Evolutionary conservation across 768 basidiomycete genomes (phyloP), one percentile per base, ranked within the genome.

Genomic region (Tremella mesenterica): DNA sequence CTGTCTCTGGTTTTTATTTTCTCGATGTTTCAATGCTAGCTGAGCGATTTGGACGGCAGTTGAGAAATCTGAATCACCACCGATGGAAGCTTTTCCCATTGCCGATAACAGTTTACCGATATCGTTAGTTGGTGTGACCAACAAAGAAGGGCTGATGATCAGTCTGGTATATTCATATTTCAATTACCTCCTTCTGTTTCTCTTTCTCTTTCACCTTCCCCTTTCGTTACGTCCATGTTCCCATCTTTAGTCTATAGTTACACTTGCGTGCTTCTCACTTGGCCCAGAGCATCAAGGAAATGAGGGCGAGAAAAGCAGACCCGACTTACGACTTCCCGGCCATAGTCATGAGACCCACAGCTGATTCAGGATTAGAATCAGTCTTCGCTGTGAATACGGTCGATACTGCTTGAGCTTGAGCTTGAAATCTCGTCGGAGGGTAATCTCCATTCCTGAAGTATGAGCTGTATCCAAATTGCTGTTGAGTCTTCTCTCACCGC

Each of bases 301-400:
- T 10, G 43, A 12, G 21, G 43, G 43, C 10, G 26, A 34, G 3
- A 36, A 25, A 13, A 48, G 34, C 4, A 20, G 23, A 47, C 10
- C 25, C n/a, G 12, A 69, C 81, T 73, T 67, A 93, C 93, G 85
- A 85, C 74, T 95, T 95, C 52, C 89, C 87, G 13, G 90, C 93
- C 89, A 93, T 93, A 26, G 89, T 88, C 92, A 99, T 95, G 36
- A 96, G 77, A 4, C 95, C 95, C 36, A 96, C 92, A 10, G 90
- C 90, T 75, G 87, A 96, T 76, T 99, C 95, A 16, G 93, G 89
- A 76, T 99, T 97, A 23, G 89, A 85, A 71, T 88, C 85, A 62
- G 85, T 85, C 80, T 99, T 99, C 49, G 88, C 83, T 71, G 85
- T 84, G 73, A 95, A 91, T 64, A 96, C 79, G 52, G 84, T 81